Base-by-base conservation (phyloP, 2,329 filamentous ascomycete genomes). In the Dendryphion nanum region DNA sequence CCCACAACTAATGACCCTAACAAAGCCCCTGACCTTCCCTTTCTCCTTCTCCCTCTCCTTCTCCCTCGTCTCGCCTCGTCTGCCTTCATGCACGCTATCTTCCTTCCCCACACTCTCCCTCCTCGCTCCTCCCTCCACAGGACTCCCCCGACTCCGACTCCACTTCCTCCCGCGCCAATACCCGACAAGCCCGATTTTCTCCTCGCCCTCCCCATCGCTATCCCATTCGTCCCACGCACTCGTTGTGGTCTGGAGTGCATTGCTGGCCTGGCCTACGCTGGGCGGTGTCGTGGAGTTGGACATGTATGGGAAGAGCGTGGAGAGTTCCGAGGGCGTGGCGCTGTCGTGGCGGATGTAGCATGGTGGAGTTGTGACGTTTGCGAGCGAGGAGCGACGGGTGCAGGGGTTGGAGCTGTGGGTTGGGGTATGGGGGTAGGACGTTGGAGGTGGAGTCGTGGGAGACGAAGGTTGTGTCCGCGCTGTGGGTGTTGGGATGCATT, bases 171-270 rank as follows among this genome's bases (percentile, higher is more conserved):
- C 44, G 16, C 40, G 48, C 56, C 56, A 55, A 23, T 53, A 59
- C 14, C 50, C 47, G 13, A 60, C 48, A 7, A 64, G 41, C 6
- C 61, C 51, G 1, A 49, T 49, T 33, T 58, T 60, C n/a, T 42
- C 41, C 31, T 45, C 52, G 21, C 57, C 56, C n/a, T 26, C 23
- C 1, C 47, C 47, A 14, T 63, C 59, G n/a, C 53, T 59, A 33
- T 64, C 60, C 51, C 57, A 63, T 32, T 63, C 59, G 18, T 65
- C 61, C 62, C 62, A 65, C 24, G 57, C 62, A n/a, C 55, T 60
- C 3, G 43, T 56, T 4, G 53, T 53, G 33, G 59, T 58, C 15
- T 62, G 59, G 15, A 58, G 38, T 6, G 35, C 38, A n/a, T 51
- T 51, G 35, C 53, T 59, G 20, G 51, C 45, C 3, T 52, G 47